A percentile compares a stretch with the other conserved stretches of the same genome.
Conservation (phyloP, 225 moss, liverwort and hornwort species). For the Antitrichia curtipendula region DNA sequence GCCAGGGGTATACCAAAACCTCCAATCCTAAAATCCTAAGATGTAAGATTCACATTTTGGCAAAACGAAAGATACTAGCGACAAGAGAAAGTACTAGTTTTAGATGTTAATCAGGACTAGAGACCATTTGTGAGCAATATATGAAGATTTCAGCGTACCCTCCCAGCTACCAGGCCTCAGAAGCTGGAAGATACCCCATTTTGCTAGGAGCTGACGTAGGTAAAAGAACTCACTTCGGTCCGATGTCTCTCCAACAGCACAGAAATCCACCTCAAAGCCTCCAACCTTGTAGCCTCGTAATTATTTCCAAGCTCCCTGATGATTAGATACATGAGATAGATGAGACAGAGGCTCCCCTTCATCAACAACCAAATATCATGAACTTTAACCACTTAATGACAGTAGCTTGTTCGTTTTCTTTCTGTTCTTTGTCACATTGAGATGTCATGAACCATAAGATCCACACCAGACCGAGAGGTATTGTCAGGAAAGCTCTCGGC, state of each 20-base stretch:
- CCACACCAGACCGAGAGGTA: background rate
- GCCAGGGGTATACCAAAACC: background rate
- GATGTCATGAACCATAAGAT: background rate
- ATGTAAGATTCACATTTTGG: background rate
- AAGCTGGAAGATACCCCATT: background rate
- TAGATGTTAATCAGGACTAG: background rate
- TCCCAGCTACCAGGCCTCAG: background rate
- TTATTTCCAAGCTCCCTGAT: slow-evolving; percentile 68
- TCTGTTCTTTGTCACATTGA: background rate
- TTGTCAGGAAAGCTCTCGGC: background rate
- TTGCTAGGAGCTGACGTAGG: background rate
- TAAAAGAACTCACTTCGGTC: slow-evolving; percentile 39
- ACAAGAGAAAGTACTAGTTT: background rate
- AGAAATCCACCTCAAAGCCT: slow-evolving; percentile 87
- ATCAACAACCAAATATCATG: background rate
- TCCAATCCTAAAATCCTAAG: background rate
- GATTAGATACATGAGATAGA: background rate
- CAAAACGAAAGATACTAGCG: background rate
- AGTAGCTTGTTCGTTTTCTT: background rate
- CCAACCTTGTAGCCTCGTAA: slow-evolving; percentile 64
- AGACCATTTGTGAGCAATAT: background rate
- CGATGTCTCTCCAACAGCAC: slow-evolving; percentile 68
- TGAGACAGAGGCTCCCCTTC: background rate
- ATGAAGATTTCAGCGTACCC: background rate
- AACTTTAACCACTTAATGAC: background rate